Base-by-base conservation (phyloP, 371 early-diverging fungal genomes). In the Fennellomyces sp. region DNA sequence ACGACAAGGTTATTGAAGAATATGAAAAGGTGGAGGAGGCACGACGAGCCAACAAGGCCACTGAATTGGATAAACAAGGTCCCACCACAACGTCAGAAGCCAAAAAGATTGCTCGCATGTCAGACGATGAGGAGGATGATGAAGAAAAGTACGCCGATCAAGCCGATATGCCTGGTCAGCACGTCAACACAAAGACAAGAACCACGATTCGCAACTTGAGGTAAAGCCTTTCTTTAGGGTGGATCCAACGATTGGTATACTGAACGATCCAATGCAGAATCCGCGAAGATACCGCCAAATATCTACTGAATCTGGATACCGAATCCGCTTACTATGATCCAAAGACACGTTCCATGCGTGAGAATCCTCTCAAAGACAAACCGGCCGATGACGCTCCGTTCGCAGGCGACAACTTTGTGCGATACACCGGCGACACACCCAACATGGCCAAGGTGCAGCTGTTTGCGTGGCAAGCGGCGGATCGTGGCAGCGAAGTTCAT, bases 201-300 rank as follows among this genome's bases (percentile, higher is more conserved):
- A 94, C 92, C 0, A 97, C 99, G 0, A 95, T 97, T 51, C 88
- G 98, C 57, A 98, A 97, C 61, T 81, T 98, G 63, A 91, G 97
- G 86, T 85, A 80, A 45, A 49, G 15, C 6, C 10, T 28, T 5
- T 8, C 45, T 31, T 2, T 0, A 19, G 1, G 5, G 39, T 31
- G 3, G 5, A 15, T n/a, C n/a, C 19, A 29, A 38, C 28, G 28
- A 2, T 19, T 17, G n/a, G n/a, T 25, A 26, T 15, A 52, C 10
- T 7, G n/a, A n/a, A n/a, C n/a, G n/a, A n/a, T 15, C 31, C 2
- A 25, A 27, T 38, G 35, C 45, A 87, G 91, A 78, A 97, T 99
- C 73, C 94, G 99, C 72, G 99, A 99, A 82, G 99, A 99, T 78
- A 97, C 96, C 8, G 97, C 99, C 41, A 99, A 99, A 76, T 99